Percentiles rank a stretch among this genome's conserved stretches.
These are phyloP conservation scores for Fusarium sororula DNA, from an alignment of 2,329 filamentous ascomycete species.

Conservation along the genomic window DNA sequence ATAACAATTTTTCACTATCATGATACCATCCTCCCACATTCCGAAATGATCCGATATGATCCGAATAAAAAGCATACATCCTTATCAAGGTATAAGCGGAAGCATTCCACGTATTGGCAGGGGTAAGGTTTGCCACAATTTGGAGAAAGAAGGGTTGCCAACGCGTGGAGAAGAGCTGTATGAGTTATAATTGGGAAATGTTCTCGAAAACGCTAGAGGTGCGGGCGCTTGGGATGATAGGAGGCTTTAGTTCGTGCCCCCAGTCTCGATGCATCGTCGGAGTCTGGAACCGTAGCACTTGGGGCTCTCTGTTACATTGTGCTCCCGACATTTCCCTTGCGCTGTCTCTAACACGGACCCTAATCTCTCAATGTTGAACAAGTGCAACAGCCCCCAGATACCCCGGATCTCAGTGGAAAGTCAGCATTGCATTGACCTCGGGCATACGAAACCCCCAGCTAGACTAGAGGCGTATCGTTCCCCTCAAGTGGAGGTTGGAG, in stretches of 20 bases:
- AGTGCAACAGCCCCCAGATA: neutral
- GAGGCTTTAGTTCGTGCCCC: neutral
- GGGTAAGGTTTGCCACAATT: neutral
- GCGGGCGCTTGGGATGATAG: neutral
- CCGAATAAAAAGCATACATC: neutral
- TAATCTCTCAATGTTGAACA: neutral
- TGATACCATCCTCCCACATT: neutral
- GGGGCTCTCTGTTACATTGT: constrained; percentile 6
- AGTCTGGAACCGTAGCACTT: constrained; percentile 5
- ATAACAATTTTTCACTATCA: neutral
- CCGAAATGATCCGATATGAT: constrained; percentile 31
- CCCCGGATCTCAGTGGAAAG: neutral
- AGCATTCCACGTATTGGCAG: neutral
- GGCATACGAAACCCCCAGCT: neutral
- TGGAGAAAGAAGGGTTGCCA: constrained; percentile 6
- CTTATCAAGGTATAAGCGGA: neutral
- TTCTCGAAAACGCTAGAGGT: constrained; percentile 5
- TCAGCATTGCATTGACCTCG: neutral
- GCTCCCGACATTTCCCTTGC: constrained; percentile 5
- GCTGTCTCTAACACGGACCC: neutral
- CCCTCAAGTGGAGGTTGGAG: constrained; percentile 11
- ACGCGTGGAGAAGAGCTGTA: neutral
- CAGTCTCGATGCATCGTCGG: neutral
- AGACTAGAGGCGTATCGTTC: neutral
- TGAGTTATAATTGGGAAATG: neutral